Percentiles rank a stretch among this genome's conserved stretches.
These are phyloP conservation scores for Fusarium nodosum DNA, from an alignment of 2,329 filamentous ascomycete species.

Conservation along the genomic window DNA sequence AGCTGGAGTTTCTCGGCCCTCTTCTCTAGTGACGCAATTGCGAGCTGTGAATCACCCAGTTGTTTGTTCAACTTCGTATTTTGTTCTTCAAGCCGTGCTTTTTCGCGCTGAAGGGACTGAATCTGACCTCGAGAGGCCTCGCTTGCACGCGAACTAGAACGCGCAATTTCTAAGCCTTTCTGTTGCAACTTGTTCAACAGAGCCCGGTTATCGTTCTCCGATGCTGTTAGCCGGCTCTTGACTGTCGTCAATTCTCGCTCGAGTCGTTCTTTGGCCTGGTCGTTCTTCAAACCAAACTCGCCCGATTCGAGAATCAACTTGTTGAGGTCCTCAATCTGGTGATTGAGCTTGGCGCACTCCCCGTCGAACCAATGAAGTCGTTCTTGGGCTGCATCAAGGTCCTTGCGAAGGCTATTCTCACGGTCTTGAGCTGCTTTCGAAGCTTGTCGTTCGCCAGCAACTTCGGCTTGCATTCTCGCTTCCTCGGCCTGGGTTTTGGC, in stretches of 20 bases:
- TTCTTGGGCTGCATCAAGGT: constrained; percentile 83
- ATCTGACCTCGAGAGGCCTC: constrained; percentile 86
- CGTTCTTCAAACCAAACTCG: constrained; percentile 88
- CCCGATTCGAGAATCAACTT: constrained; percentile 90
- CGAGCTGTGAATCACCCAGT: constrained; percentile 85
- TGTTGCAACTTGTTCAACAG: constrained; percentile 98
- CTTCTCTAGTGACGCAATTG: constrained; percentile 88
- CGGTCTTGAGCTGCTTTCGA: constrained; percentile 83
- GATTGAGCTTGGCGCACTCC: constrained; percentile 81
- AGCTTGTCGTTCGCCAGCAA: constrained; percentile 83
- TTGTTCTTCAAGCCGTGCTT: constrained; percentile 84
- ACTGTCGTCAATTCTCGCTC: constrained; percentile 92
- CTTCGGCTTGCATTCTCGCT: constrained; percentile 84
- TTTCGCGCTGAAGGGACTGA: constrained; percentile 83
- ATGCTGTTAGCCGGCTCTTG: constrained; percentile 88
- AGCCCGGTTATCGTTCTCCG: constrained; percentile 95
- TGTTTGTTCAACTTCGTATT: constrained; percentile 85
- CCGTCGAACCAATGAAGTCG: constrained; percentile 83
- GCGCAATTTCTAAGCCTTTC: constrained; percentile 95
- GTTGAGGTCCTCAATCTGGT: constrained; percentile 86
- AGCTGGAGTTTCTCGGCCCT: constrained; percentile 93
- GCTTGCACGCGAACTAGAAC: constrained; percentile 86
- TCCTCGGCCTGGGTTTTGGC: constrained; percentile 89
- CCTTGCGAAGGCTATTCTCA: constrained; percentile 80
- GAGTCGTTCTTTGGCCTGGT: constrained; percentile 93